These are phyloP conservation scores for Paecilomyces sp. DNA, from an alignment of 2,329 filamentous ascomycete genomes.

Conservation along the genomic window DNA sequence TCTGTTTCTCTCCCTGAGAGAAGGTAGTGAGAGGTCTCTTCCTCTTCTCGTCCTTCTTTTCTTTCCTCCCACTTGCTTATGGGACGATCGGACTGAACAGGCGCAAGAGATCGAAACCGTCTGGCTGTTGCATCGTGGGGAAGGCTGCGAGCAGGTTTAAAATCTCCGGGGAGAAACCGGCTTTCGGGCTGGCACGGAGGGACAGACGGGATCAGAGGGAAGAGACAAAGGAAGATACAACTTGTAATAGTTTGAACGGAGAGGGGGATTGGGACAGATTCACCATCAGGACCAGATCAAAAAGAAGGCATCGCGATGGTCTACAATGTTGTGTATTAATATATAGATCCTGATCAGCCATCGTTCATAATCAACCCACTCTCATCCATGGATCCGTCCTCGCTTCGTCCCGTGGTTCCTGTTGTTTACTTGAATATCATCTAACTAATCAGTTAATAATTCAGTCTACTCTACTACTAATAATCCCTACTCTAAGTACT, in stretches of 20 bases:
- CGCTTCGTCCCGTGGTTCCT: not conserved
- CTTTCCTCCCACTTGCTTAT: not conserved
- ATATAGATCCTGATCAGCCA: not conserved
- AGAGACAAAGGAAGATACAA: not conserved
- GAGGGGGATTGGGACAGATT: not conserved
- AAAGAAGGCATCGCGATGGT: not conserved
- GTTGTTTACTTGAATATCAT: not conserved
- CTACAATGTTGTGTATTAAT: not conserved
- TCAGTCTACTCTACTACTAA: too few species aligned
- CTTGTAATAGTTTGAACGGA: not conserved
- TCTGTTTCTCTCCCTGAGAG: not conserved
- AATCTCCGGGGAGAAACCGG: not conserved
- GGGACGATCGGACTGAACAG: not conserved
- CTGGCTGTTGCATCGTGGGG: not conserved
- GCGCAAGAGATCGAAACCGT: not conserved
- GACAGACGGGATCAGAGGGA: not conserved
- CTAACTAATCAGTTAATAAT: too few species aligned
- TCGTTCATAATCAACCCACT: not conserved
- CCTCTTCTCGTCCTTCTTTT: too few species aligned
- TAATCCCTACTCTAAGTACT: not conserved
- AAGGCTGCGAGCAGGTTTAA: not conserved
- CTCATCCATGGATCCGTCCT: not conserved
- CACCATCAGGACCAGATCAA: not conserved
- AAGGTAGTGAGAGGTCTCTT: not conserved
- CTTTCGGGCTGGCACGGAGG: not conserved